These are phyloP conservation scores for Pichia sp. DNA, from an alignment of 1,139 yeast genomes.

Conservation along the genomic window DNA sequence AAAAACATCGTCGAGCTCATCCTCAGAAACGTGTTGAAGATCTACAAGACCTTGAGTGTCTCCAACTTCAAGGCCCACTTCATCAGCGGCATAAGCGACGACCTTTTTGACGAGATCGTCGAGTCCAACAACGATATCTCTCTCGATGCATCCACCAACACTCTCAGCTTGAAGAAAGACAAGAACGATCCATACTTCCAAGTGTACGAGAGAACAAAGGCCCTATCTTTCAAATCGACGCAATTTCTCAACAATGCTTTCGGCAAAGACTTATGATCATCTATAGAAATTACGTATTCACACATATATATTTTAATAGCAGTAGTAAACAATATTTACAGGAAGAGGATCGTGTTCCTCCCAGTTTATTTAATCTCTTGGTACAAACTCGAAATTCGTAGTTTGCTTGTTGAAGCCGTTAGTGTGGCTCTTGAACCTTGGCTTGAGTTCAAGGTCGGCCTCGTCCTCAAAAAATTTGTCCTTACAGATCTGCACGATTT, in stretches of 20 bases:
- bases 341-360: not conserved
- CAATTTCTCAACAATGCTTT: constrained; percentile 44
- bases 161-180: constrained; percentile 43
- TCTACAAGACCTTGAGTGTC: constrained; percentile 23
- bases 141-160: not conserved
- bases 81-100: constrained; percentile 10
- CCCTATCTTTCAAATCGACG: constrained; percentile 51
- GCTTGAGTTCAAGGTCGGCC: constrained; percentile 20
- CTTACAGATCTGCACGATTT: constrained; percentile 65
- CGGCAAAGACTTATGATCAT: constrained; percentile 13
- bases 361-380: constrained; percentile 25
- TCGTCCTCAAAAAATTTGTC: constrained; percentile 44
- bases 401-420: constrained; percentile 31
- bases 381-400: constrained; percentile 30
- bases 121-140: constrained; percentile 11
- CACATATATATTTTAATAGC: not conserved
- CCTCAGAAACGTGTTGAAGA: constrained; percentile 26
- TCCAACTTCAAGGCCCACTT: constrained; percentile 20
- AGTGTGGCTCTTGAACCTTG: constrained; percentile 28
- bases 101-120: constrained; percentile 10
- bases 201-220: constrained; percentile 58
- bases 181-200: constrained; percentile 49
- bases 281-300: not conserved
- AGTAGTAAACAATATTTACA: not conserved
- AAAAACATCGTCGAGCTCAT: constrained; percentile 23